Percentiles rank a stretch among this genome's conserved stretches.
Conservation (phyloP, 371 early-diverging fungal genomes). For the Saksenaea oblongispora region DNA sequence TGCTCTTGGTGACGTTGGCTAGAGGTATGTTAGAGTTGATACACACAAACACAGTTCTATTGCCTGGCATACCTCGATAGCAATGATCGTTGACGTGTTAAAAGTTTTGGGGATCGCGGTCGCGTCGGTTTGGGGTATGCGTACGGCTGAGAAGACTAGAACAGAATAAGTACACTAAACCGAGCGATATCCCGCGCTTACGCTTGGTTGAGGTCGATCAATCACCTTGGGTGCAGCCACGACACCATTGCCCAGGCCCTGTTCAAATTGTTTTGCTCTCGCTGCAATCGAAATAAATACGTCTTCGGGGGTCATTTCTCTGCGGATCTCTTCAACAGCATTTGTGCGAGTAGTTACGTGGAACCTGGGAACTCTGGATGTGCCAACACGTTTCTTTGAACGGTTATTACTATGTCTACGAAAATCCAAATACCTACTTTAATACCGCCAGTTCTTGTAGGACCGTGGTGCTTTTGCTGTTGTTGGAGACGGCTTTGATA, state of each 20-base stretch:
- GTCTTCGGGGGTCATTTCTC: conserved; percentile 21
- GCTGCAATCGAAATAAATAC: conserved; percentile 23
- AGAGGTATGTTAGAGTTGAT: not conserved
- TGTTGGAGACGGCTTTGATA: conserved; percentile 14
- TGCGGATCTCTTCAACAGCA: conserved; percentile 28
- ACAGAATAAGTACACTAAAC: not conserved
- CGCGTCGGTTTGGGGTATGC: conserved; percentile 3
- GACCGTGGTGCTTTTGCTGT: not conserved
- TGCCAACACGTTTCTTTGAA: not conserved
- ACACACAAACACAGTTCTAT: not conserved
- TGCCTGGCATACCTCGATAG: conserved; percentile 8
- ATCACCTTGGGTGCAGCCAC: conserved; percentile 5
- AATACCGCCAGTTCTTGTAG: not conserved
- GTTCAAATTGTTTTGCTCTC: conserved; percentile 23
- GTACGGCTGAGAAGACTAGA: not conserved
- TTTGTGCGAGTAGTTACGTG: conserved; percentile 24
- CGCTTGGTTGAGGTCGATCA: not conserved
- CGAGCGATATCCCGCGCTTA: not conserved
- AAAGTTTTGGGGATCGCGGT: conserved; percentile 18
- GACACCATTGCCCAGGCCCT: conserved; percentile 9
- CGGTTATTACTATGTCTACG: not conserved
- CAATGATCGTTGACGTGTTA: conserved; percentile 14
- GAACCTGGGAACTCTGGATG: conserved; percentile 7
- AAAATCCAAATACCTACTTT: not conserved
- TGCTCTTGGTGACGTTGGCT: conserved; percentile 3